Conservation (phyloP, 331 rosid genomes). For the Quercus lobata region DNA sequence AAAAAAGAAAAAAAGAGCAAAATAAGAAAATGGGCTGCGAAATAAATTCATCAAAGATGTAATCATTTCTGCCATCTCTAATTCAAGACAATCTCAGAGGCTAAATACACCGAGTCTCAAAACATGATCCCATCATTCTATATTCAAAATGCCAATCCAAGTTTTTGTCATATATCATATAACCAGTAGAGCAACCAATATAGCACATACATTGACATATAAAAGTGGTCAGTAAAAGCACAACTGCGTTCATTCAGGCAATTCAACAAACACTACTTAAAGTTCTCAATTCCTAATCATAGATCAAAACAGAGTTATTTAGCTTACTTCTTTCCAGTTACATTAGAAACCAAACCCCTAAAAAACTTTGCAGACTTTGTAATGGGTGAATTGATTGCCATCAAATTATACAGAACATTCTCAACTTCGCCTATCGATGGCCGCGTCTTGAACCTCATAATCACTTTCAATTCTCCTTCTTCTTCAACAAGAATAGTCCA, state of each 20-base stretch:
- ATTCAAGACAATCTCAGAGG: neutral
- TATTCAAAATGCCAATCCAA: neutral
- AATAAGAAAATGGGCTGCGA: neutral
- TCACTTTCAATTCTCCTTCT: constrained; percentile 61
- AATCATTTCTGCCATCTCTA: neutral
- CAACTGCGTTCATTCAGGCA: constrained; percentile 24
- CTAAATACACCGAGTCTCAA: neutral
- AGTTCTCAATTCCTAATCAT: constrained; percentile 1
- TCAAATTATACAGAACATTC: constrained; percentile 76
- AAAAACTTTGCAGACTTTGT: constrained; percentile 84
- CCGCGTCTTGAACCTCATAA: constrained; percentile 58
- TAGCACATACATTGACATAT: neutral
- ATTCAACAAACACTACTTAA: constrained; percentile 12
- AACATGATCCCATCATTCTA: neutral
- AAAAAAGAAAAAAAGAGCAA: neutral
- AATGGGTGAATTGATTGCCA: constrained; percentile 86
- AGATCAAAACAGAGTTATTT: constrained; percentile 12
- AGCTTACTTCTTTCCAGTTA: constrained; percentile 67
- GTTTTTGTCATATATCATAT: neutral
- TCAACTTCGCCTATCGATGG: constrained; percentile 75
- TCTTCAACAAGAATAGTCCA: constrained; percentile 85
- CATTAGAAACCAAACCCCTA: constrained; percentile 73
- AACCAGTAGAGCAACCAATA: neutral
- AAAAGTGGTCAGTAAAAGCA: neutral
- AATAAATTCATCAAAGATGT: neutral